Conservation (phyloP, 2,329 filamentous ascomycete species). For the Zasmidium angulare region DNA sequence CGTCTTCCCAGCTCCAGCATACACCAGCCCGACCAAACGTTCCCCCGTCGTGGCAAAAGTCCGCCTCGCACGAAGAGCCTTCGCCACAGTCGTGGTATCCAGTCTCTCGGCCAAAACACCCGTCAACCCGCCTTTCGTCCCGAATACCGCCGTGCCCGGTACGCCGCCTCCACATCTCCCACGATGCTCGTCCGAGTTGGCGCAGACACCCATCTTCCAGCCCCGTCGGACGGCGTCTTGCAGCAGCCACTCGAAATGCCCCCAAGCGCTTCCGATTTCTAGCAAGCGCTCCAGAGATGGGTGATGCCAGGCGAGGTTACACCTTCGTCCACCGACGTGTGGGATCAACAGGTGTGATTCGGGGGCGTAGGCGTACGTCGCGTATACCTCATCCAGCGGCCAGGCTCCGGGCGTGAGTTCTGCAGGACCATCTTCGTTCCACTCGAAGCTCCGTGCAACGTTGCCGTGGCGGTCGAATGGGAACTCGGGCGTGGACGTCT, state of each 20-base stretch:
- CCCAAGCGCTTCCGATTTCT: conserved; percentile 41
- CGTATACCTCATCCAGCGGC: conserved; percentile 41
- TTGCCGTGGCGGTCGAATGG: conserved; percentile 35
- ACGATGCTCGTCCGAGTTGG: conserved; percentile 40
- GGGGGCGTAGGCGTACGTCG: conserved; percentile 37
- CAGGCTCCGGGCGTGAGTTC: conserved; percentile 36
- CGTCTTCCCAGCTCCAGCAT: conserved; percentile 1
- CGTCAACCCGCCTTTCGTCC: conserved; percentile 9
- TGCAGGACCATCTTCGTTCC: conserved; percentile 38
- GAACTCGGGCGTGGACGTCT: conserved; percentile 28
- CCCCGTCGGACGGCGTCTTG: conserved; percentile 26
- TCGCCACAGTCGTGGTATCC: neutral
- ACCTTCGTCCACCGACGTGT: conserved; percentile 38
- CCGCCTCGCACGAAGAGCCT: conserved; percentile 4
- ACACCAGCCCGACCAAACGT: conserved; percentile 6
- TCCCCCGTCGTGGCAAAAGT: conserved; percentile 6
- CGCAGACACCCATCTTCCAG: conserved; percentile 38
- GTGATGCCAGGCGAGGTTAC: conserved; percentile 40
- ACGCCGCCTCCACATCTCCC: conserved; percentile 40
- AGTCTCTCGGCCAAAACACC: conserved; percentile 7
- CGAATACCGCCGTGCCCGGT: conserved; percentile 37
- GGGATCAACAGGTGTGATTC: conserved; percentile 38
- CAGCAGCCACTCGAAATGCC: conserved; percentile 39
- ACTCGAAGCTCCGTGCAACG: conserved; percentile 39
- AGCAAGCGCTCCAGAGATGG: conserved; percentile 37